A percentile compares a stretch with the other conserved stretches of the same genome.
These are phyloP conservation scores for Macadamia integrifolia DNA, from an alignment of 164 flowering plant genomes.

Conservation along the genomic window DNA sequence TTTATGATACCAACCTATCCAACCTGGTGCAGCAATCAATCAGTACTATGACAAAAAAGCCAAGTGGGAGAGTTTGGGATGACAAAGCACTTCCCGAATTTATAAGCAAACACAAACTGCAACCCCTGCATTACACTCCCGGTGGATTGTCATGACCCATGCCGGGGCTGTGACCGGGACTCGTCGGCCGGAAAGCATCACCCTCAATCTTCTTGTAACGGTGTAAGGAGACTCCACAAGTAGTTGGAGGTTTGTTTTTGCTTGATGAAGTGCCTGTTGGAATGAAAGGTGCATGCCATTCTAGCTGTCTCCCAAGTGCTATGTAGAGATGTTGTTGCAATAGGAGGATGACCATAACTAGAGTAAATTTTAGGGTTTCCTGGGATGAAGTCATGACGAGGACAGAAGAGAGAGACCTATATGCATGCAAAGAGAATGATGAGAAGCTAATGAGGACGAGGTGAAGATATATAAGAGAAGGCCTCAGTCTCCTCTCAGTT, in stretches of 20 bases:
- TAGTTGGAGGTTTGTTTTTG: not conserved
- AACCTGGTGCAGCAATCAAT: not conserved
- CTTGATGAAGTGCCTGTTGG: not conserved
- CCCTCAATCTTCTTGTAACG: constrained; percentile 11
- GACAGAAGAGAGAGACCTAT: not conserved
- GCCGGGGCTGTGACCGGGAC: constrained; percentile 25
- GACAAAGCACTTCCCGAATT: too few species aligned
- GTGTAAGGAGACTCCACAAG: not conserved
- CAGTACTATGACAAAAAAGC: not conserved
- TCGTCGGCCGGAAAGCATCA: constrained; percentile 21
- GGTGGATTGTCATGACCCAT: constrained; percentile 21
- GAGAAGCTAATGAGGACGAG: not conserved
- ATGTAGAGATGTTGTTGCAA: constrained; percentile 6
- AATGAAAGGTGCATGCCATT: constrained; percentile 6
- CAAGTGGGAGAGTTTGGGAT: too few species aligned
- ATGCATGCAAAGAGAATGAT: not conserved
- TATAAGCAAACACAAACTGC: too few species aligned
- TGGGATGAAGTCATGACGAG: constrained; percentile 1
- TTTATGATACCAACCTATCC: not conserved
- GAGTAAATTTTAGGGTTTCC: not conserved
- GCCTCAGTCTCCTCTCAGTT: too few species aligned
- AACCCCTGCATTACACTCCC: not conserved
- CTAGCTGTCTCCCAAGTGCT: constrained; percentile 1
- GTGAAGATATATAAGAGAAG: not conserved
- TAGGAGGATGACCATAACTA: constrained; percentile 11